These are phyloP conservation scores for Colletotrichum sp. DNA, from an alignment of 2,329 filamentous ascomycete species.

Conservation along the genomic window DNA sequence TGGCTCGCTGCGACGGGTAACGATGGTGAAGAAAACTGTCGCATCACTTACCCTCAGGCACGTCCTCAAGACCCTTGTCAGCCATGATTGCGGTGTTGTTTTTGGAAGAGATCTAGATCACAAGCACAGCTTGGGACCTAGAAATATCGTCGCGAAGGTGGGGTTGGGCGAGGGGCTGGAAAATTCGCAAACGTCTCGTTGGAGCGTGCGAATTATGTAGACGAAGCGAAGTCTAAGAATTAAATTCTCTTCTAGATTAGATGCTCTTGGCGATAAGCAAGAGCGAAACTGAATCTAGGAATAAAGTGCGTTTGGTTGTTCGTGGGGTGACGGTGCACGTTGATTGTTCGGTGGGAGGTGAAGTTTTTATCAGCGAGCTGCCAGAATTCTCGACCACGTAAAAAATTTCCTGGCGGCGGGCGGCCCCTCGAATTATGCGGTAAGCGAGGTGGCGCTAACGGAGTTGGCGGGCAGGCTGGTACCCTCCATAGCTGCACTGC, in stretches of 20 bases:
- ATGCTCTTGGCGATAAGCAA: slow-evolving; percentile 49
- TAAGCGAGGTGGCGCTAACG: slow-evolving; percentile 21
- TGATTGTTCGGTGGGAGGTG: slow-evolving; percentile 27
- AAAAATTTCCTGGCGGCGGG: slow-evolving; percentile 38
- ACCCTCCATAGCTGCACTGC: background rate
- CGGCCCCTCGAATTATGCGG: slow-evolving; percentile 22
- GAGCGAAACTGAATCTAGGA: slow-evolving; percentile 49
- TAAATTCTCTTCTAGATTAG: slow-evolving; percentile 45
- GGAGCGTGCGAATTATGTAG: slow-evolving; percentile 25
- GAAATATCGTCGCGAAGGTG: slow-evolving; percentile 33
- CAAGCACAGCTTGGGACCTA: slow-evolving; percentile 83
- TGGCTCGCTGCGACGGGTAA: background rate
- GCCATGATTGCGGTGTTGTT: slow-evolving; percentile 88
- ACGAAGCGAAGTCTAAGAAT: slow-evolving; percentile 32
- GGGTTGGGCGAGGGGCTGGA: slow-evolving; percentile 35
- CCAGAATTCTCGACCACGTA: slow-evolving; percentile 26
- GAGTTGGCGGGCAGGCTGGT: background rate
- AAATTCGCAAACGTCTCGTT: slow-evolving; percentile 37
- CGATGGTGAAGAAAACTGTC: background rate
- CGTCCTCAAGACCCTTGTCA: slow-evolving; percentile 98
- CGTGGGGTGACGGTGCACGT: slow-evolving; percentile 30
- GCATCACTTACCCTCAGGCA: slow-evolving; percentile 71
- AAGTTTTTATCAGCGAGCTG: slow-evolving; percentile 23
- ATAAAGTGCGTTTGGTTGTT: slow-evolving; percentile 24
- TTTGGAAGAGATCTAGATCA: slow-evolving; percentile 68